These are phyloP conservation scores for Malus sieversii DNA, from an alignment of 306 rosid genomes.

Conservation along the genomic window DNA sequence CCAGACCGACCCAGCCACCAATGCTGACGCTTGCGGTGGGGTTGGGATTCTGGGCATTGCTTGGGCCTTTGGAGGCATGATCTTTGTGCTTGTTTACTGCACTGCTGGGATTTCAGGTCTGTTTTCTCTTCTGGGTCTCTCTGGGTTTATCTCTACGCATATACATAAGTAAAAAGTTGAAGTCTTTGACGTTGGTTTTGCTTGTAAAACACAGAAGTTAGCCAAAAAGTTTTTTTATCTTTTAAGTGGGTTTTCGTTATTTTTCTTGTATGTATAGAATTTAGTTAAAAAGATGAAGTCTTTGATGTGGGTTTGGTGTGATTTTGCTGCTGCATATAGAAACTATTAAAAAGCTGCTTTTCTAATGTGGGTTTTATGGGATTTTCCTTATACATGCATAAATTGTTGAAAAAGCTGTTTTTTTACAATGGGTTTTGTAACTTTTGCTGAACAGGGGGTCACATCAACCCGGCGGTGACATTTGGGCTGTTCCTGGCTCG, in stretches of 20 bases:
- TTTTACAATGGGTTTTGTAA: neutral
- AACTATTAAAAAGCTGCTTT: neutral
- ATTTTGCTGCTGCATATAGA: neutral
- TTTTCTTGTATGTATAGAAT: neutral
- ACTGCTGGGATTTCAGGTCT: constrained; percentile 94
- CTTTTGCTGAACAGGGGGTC: constrained; percentile 59
- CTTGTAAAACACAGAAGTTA: neutral
- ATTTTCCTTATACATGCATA: neutral
- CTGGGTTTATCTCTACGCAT: neutral
- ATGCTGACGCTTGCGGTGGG: constrained; percentile 46
- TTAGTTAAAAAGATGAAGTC: neutral
- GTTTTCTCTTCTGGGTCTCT: neutral
- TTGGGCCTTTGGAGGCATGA: constrained; percentile 99
- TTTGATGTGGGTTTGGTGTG: neutral
- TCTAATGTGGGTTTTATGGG: neutral
- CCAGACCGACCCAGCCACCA: constrained; percentile 27
- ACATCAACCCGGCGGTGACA: constrained; percentile 38
- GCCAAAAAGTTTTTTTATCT: neutral
- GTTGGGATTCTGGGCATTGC: constrained; percentile 86
- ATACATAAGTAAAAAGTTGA: neutral
- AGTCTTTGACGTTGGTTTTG: neutral
- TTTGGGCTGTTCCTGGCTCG: constrained; percentile 92
- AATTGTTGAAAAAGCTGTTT: neutral
- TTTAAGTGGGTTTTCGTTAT: neutral
- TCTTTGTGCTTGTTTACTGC: constrained; percentile 92